A percentile compares a stretch with the other conserved stretches of the same genome.
Conservation (phyloP, 345 rosid species). For the Cardamine occulta region DNA sequence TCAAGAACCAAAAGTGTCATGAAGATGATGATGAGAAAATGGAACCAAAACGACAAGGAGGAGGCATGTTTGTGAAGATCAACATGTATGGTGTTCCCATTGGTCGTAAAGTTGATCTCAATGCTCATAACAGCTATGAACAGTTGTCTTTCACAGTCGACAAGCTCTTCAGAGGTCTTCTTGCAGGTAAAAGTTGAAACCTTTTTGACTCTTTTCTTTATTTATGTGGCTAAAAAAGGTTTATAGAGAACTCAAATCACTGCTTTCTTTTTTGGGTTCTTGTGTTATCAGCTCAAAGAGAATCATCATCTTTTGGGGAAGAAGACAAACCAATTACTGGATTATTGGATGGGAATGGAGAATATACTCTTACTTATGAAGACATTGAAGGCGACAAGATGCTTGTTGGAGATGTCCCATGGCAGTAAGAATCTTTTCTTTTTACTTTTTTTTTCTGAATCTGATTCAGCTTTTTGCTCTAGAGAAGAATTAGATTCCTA, state of each 20-base stretch:
- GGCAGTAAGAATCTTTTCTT: slow-evolving; percentile 83
- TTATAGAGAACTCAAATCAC: not conserved
- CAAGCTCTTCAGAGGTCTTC: slow-evolving; percentile 89
- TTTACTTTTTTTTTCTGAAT: slow-evolving; percentile 26
- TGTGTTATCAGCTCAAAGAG: slow-evolving; percentile 68
- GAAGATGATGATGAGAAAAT: slow-evolving; percentile 40
- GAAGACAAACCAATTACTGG: slow-evolving; percentile 72
- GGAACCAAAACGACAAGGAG: slow-evolving; percentile 45
- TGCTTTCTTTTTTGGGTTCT: not conserved
- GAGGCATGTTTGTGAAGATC: slow-evolving; percentile 86
- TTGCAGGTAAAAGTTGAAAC: slow-evolving; percentile 64
- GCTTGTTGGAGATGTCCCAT: slow-evolving; percentile 99
- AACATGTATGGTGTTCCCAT: slow-evolving; percentile 98
- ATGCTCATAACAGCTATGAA: slow-evolving; percentile 75
- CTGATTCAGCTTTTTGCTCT: slow-evolving; percentile 43
- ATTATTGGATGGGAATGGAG: slow-evolving; percentile 78
- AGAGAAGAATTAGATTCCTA: slow-evolving; percentile 47
- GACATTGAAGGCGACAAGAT: slow-evolving; percentile 99
- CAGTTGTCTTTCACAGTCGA: slow-evolving; percentile 84
- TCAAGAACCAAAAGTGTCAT: slow-evolving; percentile 46
- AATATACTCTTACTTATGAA: slow-evolving; percentile 95
- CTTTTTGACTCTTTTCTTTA: not conserved
- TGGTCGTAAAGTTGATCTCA: slow-evolving; percentile 97
- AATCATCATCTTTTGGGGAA: slow-evolving; percentile 62
- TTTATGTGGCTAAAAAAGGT: not conserved